Evolutionary conservation across 345 rosid species (phyloP), one percentile per base, ranked within the genome.

Genomic region (Populus ilicifolia): DNA sequence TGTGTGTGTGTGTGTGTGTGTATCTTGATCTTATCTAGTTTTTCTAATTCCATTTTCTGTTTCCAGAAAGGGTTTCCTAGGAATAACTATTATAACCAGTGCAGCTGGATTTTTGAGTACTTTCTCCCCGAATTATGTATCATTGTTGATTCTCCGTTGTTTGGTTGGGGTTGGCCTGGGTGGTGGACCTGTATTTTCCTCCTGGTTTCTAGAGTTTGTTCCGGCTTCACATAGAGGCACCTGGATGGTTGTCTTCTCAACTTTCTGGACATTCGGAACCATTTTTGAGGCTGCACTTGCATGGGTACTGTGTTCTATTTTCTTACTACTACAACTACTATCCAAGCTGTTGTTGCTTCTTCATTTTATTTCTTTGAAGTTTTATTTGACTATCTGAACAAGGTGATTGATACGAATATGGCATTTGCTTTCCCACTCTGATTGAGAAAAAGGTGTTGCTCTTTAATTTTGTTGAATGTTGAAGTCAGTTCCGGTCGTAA

Each of bases 181-280:
- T 41, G 80, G 83, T 23, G 77, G 77, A 71, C 83, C 63, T 21
- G 80, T 80, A 44, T 80, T 76, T 62, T 41, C 48, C 46, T 76
- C 74, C n/a, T 76, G 83, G 83, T 80, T 80, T 72, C 80, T 80
- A 10, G 83, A 80, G 74, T 94, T 94, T 81, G 86, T 94, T 70
- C 99, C 98, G 69, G 90, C 99, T 43, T 92, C 99, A 48, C 90
- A 82, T 80, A 82, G 98, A 38, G 80, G 80, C 74, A 43, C 36
- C 6, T 70, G 80, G 80, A 77, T 77, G 80, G 74, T 77, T 41
- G 74, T 70, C 21, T 61, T 35, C 68, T 77, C 75, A 33, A 20
- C 48, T 25, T 77, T 70, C 75, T 77, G 80, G 80, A 70, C 74
- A 12, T 2, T 77, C 14, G 75, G 80, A 21, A 77, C 80, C 2